Evolutionary conservation across 306 rosid species (phyloP), one percentile per base, ranked within the genome.

Genomic region (Hippophae rhamnoides): DNA sequence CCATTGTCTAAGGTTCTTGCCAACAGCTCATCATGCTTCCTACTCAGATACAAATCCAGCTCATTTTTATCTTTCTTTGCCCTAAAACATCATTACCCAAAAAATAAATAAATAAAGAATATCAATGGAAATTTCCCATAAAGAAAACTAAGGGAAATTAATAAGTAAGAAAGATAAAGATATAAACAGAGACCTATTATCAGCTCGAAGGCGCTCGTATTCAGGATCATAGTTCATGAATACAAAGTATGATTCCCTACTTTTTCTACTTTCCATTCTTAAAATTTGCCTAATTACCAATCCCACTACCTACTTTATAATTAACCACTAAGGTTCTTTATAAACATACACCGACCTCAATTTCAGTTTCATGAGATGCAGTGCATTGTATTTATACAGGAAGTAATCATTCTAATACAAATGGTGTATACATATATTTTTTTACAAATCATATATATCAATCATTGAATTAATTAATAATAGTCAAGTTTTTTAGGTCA

Each of bases 151-250:
- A 18, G 23, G 23, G 23, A 18, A 18, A 11, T 2, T 18, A 11
- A 40, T 7, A 5, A 45, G 10, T 43, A 26, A 8, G 5, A 50
- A 7, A 41, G 9, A 27, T 14, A 13, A 8, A 46, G 10, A 40
- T 48, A 43, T 5, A 11, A 41, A 54, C 12, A 56, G 9, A 14
- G 6, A 75, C 82, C 69, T 10, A 90, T 95, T 86, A 73, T 84
- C 73, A 55, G 90, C 74, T 54, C 74, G 75, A 70, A 90, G 94
- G 58, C 81, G 82, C 54, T 79, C 84, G 58, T 90, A 87, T 64
- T 87, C 81, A 13, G 90, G 90, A 85, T 90, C 97, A 26, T 81
- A 87, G 78, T 67, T 87, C 94, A 90, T 74, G 82, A 90, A 85
- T 62, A 90, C 94, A 54, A 81, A 90, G 82, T 84, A 83, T 13